Base-by-base conservation (phyloP, 2,329 filamentous ascomycete species). In the Periconia sp. region DNA sequence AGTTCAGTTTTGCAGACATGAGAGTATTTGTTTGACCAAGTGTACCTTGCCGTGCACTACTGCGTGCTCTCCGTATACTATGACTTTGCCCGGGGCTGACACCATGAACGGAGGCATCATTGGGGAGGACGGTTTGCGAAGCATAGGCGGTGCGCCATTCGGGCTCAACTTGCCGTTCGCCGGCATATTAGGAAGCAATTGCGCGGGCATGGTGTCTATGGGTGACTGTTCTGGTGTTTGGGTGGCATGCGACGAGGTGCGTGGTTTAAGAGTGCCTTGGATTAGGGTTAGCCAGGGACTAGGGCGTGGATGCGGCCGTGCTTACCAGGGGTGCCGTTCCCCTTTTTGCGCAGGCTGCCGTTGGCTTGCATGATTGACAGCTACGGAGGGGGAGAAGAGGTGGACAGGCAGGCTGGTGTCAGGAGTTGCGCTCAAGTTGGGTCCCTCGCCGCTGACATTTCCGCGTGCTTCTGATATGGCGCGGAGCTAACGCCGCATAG, bases 11-110 rank as follows among this genome's bases (percentile, higher is more conserved):
- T 6, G 24, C n/a, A n/a, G n/a, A n/a, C n/a, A n/a, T n/a, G n/a
- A n/a, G n/a, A n/a, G n/a, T n/a, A n/a, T n/a, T n/a, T n/a, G n/a
- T n/a, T n/a, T n/a, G n/a, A n/a, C n/a, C n/a, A n/a, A 17, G 58
- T 73, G 42, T 74, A 89, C 88, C 82, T 96, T 97, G 65, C 92
- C 92, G 66, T 99, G 85, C 15, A 99, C 94, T n/a, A 97, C 94
- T 2, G 94, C 88, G 75, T 99, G 94, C 71, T 99, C 94, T 56
- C 94, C 94, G 73, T 92, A 97, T 39, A 97, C 89, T 69, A 99
- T 99, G 65, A 96, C 94, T 71, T 99, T 99, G 52, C 92, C 95
- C 0, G 94, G 94, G 2, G 95, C 92, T 12, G 94, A 97, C 43
- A 97, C 92, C 89, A 99, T 96, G 69, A 99, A 99, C 48, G 92